Percentiles rank a stretch among this genome's conserved stretches.
These are phyloP conservation scores for Aureobasidium vineae DNA, from an alignment of 2,329 filamentous ascomycete species.

Conservation along the genomic window DNA sequence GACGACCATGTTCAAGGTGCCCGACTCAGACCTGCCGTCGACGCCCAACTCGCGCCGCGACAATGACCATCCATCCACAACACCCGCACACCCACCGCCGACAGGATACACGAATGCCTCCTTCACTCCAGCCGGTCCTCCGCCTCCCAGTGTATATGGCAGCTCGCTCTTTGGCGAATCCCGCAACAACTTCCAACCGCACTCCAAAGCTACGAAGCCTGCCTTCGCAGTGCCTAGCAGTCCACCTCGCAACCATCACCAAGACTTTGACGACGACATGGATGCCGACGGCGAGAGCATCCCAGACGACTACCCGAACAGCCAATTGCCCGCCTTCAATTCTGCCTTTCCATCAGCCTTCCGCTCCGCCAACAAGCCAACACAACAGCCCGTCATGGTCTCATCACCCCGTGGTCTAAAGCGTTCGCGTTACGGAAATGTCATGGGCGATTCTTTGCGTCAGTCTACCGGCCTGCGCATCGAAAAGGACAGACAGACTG, in stretches of 20 bases:
- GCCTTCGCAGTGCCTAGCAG: constrained; percentile 42
- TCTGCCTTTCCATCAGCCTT: constrained; percentile 11
- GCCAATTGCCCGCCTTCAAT: constrained; percentile 9
- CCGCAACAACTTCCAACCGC: constrained; percentile 33
- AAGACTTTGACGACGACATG: constrained; percentile 34
- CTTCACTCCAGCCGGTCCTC: constrained; percentile 39
- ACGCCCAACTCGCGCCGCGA: constrained; percentile 29
- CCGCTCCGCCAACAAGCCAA: not conserved
- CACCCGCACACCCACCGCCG: constrained; percentile 40
- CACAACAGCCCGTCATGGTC: constrained; percentile 25
- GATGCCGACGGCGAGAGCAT: constrained; percentile 35
- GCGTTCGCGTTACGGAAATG: constrained; percentile 42
- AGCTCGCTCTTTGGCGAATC: constrained; percentile 36
- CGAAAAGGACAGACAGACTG: constrained; percentile 25
- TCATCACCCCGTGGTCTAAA: constrained; percentile 38
- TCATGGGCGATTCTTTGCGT: constrained; percentile 27
- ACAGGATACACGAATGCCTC: constrained; percentile 37
- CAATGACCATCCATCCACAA: constrained; percentile 37
- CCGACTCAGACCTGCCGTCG: constrained; percentile 25
- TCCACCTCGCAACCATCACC: constrained; percentile 33
- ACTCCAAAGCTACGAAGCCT: constrained; percentile 25
- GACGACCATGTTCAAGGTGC: constrained; percentile 28
- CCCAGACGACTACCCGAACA: constrained; percentile 10
- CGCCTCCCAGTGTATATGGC: constrained; percentile 39
- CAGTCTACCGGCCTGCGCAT: constrained; percentile 23